These are phyloP conservation scores for Phytophthora constricta DNA, from an alignment of 352 stramenopile genomes.

Conservation along the genomic window DNA sequence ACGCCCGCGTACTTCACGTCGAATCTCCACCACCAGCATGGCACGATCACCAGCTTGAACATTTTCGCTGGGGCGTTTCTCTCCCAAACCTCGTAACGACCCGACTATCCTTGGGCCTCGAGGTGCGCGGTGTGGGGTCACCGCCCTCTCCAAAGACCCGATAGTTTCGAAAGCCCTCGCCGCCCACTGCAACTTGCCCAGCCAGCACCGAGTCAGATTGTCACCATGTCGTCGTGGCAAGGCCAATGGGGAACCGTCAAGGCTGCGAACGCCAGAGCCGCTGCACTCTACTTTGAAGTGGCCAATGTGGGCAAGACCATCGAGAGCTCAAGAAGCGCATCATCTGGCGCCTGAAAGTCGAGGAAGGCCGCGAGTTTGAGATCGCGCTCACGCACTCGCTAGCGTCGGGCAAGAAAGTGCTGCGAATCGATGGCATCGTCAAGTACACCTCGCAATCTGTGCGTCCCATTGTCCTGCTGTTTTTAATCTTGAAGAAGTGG, in stretches of 20 bases:
- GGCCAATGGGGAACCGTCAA: slow-evolving; percentile 76
- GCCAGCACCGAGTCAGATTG: background rate
- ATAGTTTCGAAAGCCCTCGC: slow-evolving; percentile 27
- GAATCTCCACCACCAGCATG: no score
- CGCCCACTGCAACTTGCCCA: no score
- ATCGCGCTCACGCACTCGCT: slow-evolving; percentile 86
- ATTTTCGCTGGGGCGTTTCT: background rate
- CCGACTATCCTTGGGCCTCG: slow-evolving; percentile 5
- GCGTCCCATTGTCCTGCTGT: slow-evolving; percentile 12
- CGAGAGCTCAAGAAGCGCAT: slow-evolving; percentile 87
- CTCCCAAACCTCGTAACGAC: background rate
- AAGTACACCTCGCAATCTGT: slow-evolving; percentile 81
- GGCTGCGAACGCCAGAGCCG: slow-evolving; percentile 71
- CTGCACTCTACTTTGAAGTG: slow-evolving; percentile 79
- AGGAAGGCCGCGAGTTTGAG: slow-evolving; percentile 83
- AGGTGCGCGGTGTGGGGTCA: background rate
- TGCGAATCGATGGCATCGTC: slow-evolving; percentile 82
- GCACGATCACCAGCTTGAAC: no score
- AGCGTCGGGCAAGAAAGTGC: slow-evolving; percentile 81
- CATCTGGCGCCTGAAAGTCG: slow-evolving; percentile 83
- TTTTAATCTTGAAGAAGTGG: background rate
- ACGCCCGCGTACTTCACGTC: no score
- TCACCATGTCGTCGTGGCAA: slow-evolving; percentile 73
- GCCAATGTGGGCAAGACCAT: slow-evolving; percentile 87
- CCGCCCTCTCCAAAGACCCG: background rate